Conservation (phyloP, 345 rosid species). For the Corymbia maculata region DNA sequence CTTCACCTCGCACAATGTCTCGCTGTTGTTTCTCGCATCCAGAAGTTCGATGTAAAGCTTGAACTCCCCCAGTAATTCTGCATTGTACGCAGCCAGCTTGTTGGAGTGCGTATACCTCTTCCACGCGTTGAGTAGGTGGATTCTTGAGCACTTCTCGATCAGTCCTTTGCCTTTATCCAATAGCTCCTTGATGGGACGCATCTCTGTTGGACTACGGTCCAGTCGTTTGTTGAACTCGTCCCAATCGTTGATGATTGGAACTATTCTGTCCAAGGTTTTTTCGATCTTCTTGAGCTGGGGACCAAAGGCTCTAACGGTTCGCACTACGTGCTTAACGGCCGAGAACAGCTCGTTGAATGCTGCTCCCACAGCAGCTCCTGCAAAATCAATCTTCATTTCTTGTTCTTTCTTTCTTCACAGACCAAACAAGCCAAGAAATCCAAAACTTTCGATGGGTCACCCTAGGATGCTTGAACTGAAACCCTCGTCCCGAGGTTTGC, state of each 20-base stretch:
- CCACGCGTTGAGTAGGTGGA: background rate
- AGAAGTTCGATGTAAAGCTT: background rate
- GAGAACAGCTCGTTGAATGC: background rate
- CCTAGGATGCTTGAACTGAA: background rate
- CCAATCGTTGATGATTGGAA: background rate
- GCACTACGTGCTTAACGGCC: background rate
- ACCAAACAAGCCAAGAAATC: background rate
- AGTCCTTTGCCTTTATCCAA: background rate
- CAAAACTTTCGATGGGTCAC: background rate
- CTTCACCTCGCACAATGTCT: background rate
- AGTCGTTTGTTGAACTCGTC: background rate
- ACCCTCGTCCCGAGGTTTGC: background rate
- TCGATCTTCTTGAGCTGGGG: background rate
- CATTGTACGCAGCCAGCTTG: background rate
- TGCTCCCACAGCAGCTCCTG: background rate
- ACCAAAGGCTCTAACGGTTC: background rate
- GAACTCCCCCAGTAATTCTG: background rate
- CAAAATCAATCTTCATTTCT: background rate
- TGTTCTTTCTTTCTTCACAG: background rate
- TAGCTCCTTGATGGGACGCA: background rate
- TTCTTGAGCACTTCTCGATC: background rate
- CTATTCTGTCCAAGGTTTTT: accelerated
- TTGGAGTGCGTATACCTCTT: background rate
- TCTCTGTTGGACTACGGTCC: background rate
- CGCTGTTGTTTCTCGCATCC: background rate